Evolutionary conservation across 148 eudicot species (phyloP).

Genomic region (Diospyros kaki): DNA sequence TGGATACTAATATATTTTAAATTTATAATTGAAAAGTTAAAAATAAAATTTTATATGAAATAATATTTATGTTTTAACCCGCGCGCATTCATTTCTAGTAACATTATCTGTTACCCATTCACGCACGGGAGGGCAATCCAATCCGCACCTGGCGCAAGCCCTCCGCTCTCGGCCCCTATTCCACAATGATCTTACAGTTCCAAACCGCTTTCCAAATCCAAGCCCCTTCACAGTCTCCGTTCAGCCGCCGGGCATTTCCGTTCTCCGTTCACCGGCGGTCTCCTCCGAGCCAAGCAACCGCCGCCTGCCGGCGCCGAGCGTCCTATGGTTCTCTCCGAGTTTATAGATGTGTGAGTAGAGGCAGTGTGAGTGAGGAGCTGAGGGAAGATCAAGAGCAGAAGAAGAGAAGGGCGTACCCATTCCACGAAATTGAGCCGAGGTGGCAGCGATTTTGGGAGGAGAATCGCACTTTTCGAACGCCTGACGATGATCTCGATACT

Average conservation of each 20-base stretch:
- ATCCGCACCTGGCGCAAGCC: too few relatives aligned
- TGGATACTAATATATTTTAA: too few relatives aligned
- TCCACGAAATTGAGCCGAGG: conserved; percentile 73
- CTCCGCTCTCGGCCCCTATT: background rate
- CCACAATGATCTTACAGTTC: conserved; percentile 10
- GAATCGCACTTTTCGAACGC: conserved; percentile 73
- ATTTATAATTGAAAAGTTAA: too few relatives aligned
- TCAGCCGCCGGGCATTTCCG: conserved; percentile 10
- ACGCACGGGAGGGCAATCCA: too few relatives aligned
- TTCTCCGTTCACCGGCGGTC: conserved; percentile 8
- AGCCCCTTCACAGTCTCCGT: conserved; percentile 14
- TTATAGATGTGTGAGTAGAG: conserved; percentile 3
- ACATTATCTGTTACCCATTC: too few relatives aligned
- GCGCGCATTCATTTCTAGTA: too few relatives aligned
- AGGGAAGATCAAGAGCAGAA: conserved; percentile 1
- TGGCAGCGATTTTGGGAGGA: conserved; percentile 92
- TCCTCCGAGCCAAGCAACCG: background rate
- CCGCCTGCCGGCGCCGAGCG: background rate
- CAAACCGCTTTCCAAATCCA: conserved; percentile 15
- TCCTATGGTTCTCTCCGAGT: conserved; percentile 3
- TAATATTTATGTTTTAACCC: too few relatives aligned
- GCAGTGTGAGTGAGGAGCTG: background rate
- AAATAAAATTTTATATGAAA: too few relatives aligned
- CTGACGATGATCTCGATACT: conserved; percentile 68
- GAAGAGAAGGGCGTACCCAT: conserved; percentile 66